Evolutionary conservation across 208 protist genomes (phyloP), one percentile per base, ranked within the genome.

Genomic region (Leishmania aethiopica): DNA sequence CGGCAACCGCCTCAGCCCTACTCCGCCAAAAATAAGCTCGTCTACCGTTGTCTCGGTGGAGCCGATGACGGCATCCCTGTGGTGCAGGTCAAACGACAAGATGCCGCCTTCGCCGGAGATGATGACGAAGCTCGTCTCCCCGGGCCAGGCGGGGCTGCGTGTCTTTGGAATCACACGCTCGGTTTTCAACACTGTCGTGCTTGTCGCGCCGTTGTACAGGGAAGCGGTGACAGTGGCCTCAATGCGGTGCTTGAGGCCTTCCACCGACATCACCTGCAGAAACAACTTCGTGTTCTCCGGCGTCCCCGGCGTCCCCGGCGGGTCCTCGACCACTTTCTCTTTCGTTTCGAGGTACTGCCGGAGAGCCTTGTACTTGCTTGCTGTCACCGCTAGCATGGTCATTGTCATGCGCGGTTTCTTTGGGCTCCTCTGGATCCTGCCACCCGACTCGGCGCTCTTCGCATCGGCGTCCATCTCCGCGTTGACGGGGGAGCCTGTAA

Each of bases 161-260:
- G 95, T 96, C 78, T 96, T 96, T 40, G 92, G 90, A 53, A 72
- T 53, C 10, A 91, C 78, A 42, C 86, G 88, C 64, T 79, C 88
- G 15, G 93, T 96, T 57, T 94, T 84, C 47, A 97, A 78, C 69
- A 96, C 75, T 55, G 86, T 81, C 17, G 79, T 77, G 55, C 84
- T 72, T 15, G 57, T 78, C 7, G 82, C 87, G 75, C 92, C 89
- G 51, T 86, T 74, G 51, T 90, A 86, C 25, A 89, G 85, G 51
- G 77, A 90, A 17, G 95, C 90, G 22, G 74, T 81, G 64, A 97
- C 78, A 70, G 84, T 82, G 40, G 91, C 93, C 78, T 96, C 92
- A 45, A 97, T 89, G 80, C 95, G 95, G 85, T 96, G 95, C 77
- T 91, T 91, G 69, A 97, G 89, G 2, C 86, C 90, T 28, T 91